Base-by-base conservation (phyloP, 1,284 basidiomycete genomes). In the Ustilago sp. region DNA sequence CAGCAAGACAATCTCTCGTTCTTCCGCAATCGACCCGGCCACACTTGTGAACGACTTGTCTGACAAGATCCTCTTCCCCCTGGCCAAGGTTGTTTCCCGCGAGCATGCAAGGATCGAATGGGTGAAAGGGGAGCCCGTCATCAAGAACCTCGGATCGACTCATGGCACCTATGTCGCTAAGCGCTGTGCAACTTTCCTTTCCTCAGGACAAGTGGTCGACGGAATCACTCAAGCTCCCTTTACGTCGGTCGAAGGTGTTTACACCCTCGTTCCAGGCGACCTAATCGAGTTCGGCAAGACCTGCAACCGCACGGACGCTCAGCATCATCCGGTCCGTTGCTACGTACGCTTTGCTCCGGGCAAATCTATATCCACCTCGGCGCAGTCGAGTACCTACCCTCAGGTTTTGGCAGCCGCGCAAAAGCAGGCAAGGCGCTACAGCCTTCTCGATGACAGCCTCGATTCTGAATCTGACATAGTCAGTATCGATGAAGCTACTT, bases 41-140 rank as follows among this genome's bases (percentile, higher is more conserved):
- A 11, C 38, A 8, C 38, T 67, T n/a, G 61, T 75, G 61, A 75
- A 75, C 52, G 64, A 75, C n/a, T 64, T 75, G 17, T 58, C 57
- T 34, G 19, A 48, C 35, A 11, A 39, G 2, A 47, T 75, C 7
- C 57, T 28, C 45, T 75, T 75, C 32, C 54, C 52, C 0, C 15
- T 34, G 4, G 73, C 72, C 48, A 78, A 78, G 55, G 73, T 75
- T 0, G 68, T 78, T 15, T 75, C 72, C 0, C 71, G 76, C 36
- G 32, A 57, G 35, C 76, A 78, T 47, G 72, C 76, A 6, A 12
- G n/a, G 11, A 52, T 78, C 23, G 55, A 63, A 19, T 78, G 76
- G 76, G n/a, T 51, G 34, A 59, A 60, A 11, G 56, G 56, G 9
- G 1, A 2, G 8, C 54, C 62, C 8, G 15, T 63, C 50, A 41